phyloP scores from a whole-genome alignment of 2,329 filamentous ascomycete genomes.

The Biscogniauxia sp. region DNA sequence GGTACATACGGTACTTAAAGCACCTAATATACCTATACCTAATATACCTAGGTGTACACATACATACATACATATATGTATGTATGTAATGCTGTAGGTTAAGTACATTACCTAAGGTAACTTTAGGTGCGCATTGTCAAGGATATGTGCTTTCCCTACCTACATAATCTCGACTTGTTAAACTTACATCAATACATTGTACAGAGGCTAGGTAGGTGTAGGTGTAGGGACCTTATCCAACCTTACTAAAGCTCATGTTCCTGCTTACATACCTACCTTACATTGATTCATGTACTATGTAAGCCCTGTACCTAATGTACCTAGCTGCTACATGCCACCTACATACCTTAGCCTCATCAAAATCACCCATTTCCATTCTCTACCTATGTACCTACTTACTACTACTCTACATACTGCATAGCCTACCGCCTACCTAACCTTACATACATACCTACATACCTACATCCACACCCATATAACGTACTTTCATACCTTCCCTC shows the following conservation, averaged over 20 bases:
- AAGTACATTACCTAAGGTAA: not conserved
- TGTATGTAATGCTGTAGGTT: not conserved
- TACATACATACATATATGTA: too few relatives aligned
- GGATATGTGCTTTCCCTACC: not conserved
- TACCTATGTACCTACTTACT: not conserved
- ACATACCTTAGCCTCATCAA: constrained; percentile 7
- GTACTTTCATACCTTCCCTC: too few relatives aligned
- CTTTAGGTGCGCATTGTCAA: not conserved
- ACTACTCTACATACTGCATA: too few relatives aligned
- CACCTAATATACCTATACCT: too few relatives aligned
- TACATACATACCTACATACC: too few relatives aligned
- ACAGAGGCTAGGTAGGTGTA: not conserved
- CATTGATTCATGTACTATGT: not conserved
- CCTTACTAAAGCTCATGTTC: too few relatives aligned
- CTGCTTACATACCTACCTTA: too few relatives aligned
- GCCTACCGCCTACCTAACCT: too few relatives aligned
- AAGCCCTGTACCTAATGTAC: not conserved
- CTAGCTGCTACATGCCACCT: not conserved
- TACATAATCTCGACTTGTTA: not conserved
- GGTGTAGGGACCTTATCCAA: too few relatives aligned
- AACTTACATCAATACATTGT: not conserved
- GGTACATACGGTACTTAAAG: too few relatives aligned
- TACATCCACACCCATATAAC: too few relatives aligned
- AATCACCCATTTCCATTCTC: constrained; percentile 1
- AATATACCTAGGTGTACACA: too few relatives aligned